phyloP scores from a whole-genome alignment of 345 rosid genomes.

The Brassica nigra region DNA sequence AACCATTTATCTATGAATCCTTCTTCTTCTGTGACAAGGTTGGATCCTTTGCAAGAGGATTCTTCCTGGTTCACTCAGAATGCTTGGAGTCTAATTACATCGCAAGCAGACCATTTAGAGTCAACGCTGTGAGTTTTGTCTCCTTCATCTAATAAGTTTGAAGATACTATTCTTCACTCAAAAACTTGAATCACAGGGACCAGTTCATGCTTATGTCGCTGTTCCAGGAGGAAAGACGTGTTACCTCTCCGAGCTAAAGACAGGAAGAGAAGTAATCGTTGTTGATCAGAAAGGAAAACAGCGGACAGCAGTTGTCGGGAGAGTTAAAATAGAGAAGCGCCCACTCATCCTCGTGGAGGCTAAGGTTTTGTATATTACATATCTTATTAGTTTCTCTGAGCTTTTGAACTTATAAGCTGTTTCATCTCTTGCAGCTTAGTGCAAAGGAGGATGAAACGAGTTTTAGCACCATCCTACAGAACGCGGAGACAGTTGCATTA shows the following conservation, averaged over 20 bases:
- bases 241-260: conserved; percentile 82
- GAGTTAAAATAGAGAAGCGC: conserved; percentile 85
- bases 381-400: not conserved
- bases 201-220: conserved; percentile 80
- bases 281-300: conserved; percentile 66
- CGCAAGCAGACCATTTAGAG: conserved; percentile 89
- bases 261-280: conserved; percentile 70
- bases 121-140: conserved; percentile 71
- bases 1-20: not conserved
- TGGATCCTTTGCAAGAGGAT: conserved; percentile 92
- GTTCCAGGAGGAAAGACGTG: conserved; percentile 85
- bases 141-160: not conserved
- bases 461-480: conserved; percentile 72
- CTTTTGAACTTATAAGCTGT: not conserved
- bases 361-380: conserved; percentile 55
- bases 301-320: conserved; percentile 70
- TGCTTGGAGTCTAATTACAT: conserved; percentile 86
- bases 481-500: conserved; percentile 82
- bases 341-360: conserved; percentile 74
- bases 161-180: not conserved
- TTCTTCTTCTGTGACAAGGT: conserved; percentile 45
- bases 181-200: conserved; percentile 53
- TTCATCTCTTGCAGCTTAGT: conserved; percentile 47
- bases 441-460: conserved; percentile 42
- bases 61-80: conserved; percentile 87